Percentiles rank a stretch among this genome's conserved stretches.
Evolutionary conservation across 192 early-diverging fungal genomes (phyloP).

Genomic region (Nowakowskiella sp.): DNA sequence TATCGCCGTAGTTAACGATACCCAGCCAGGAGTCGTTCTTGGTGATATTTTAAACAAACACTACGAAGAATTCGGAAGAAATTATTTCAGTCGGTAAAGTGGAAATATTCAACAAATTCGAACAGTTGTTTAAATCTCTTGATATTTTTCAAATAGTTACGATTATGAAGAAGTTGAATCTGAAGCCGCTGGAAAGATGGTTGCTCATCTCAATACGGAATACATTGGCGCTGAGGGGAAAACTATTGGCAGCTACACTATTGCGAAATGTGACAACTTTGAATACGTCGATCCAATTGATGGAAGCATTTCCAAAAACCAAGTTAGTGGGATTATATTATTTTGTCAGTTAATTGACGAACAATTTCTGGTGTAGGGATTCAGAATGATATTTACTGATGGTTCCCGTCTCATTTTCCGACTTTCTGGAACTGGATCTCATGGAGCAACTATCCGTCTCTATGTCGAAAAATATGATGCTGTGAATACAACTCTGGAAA

Average conservation of each 20-base stretch:
- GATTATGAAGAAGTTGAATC: slow-evolving; percentile 95
- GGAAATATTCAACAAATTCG: not conserved
- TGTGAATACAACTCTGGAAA: slow-evolving; percentile 55
- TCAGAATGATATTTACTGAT: slow-evolving; percentile 87
- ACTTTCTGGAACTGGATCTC: slow-evolving; percentile 86
- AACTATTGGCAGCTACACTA: slow-evolving; percentile 39
- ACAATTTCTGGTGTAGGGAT: slow-evolving; percentile 47
- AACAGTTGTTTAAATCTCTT: not conserved
- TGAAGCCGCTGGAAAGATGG: slow-evolving; percentile 68
- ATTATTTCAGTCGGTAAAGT: slow-evolving; percentile 82
- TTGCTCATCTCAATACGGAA: slow-evolving; percentile 56
- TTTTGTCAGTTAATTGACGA: not conserved
- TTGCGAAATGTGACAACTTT: slow-evolving; percentile 78
- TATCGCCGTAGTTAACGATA: slow-evolving; percentile 63
- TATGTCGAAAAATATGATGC: slow-evolving; percentile 89
- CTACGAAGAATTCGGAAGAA: slow-evolving; percentile 80
- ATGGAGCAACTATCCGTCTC: slow-evolving; percentile 91
- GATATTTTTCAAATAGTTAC: slow-evolving; percentile 55
- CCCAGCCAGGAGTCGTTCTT: slow-evolving; percentile 47
- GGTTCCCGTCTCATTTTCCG: slow-evolving; percentile 88
- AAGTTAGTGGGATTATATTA: slow-evolving; percentile 32
- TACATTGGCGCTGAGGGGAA: slow-evolving; percentile 42
- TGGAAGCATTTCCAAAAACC: slow-evolving; percentile 69
- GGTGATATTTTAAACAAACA: slow-evolving; percentile 75
- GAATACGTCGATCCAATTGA: slow-evolving; percentile 92